These are phyloP conservation scores for Globisporangium polare DNA, from an alignment of 352 stramenopile genomes.

Conservation along the genomic window DNA sequence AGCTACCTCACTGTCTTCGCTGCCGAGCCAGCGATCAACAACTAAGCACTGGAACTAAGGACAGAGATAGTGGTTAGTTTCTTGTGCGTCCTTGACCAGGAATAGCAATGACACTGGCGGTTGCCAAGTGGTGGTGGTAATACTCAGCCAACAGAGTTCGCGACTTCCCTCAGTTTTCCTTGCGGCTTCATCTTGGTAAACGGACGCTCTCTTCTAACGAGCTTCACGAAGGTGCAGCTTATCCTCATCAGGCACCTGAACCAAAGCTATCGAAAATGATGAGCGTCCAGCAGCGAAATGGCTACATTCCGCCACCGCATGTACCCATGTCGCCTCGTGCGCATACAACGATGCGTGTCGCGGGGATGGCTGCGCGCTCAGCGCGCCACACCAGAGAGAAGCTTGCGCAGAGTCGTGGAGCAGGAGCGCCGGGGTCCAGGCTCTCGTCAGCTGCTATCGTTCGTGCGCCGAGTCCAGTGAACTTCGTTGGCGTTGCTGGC, in stretches of 20 bases:
- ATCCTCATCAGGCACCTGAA: neutral
- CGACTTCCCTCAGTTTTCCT: neutral
- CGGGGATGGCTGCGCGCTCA: constrained; percentile 48
- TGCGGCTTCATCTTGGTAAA: neutral
- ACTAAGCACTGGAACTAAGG: constrained; percentile 10
- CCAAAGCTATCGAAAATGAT: constrained; percentile 6
- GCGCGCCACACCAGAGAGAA: constrained; percentile 36
- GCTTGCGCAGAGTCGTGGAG: neutral
- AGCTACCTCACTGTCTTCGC: constrained; percentile 56
- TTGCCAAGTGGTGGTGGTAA: neutral
- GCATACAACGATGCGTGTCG: constrained; percentile 33
- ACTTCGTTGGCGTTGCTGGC: neutral
- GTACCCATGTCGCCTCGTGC: constrained; percentile 11
- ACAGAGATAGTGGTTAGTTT: neutral
- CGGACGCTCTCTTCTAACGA: neutral
- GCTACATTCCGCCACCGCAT: constrained; percentile 4
- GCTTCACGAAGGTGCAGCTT: neutral
- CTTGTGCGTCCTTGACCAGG: neutral
- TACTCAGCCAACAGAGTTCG: neutral
- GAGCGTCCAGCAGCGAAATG: constrained; percentile 5
- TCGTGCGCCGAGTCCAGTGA: constrained; percentile 18
- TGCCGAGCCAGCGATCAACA: constrained; percentile 34
- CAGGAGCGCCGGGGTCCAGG: neutral
- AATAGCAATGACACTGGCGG: constrained; percentile 1
- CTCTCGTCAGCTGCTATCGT: neutral